Evolutionary conservation across 2,329 filamentous ascomycete species (phyloP), one percentile per base, ranked within the genome.

Genomic region (Xenoacremonium recifei): DNA sequence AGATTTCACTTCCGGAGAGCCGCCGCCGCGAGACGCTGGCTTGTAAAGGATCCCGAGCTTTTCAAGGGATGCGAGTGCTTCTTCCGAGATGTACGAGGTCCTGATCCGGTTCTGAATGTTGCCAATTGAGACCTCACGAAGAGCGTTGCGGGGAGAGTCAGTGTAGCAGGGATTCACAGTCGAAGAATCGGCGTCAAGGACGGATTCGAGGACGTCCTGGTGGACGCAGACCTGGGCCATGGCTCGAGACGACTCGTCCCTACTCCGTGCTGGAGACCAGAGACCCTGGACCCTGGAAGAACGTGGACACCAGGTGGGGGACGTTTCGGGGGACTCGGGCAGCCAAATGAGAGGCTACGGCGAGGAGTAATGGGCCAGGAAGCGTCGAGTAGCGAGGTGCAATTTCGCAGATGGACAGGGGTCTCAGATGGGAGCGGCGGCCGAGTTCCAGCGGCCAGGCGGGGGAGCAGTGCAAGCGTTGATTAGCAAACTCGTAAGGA

Each of bases 331-430:
- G 29, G 17, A 10, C 29, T 31, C 29, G 29, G 29, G 29, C 6
- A 15, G 29, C 17, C 17, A 34, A 34, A 34, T 49, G 37, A 31
- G 36, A 40, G 42, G 55, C 48, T 45, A 55, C 49, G 30, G 29
- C 32, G 40, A 25, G 44, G 44, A 36, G 42, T 40, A 44, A 48
- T 44, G 43, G 35, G 37, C 50, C 45, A 45, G 45, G 44, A 47
- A 46, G 47, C 40, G 38, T 33, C 34, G 49, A 33, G 39, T 47
- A 50, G 47, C 39, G 44, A 35, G 30, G 33, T 45, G 56, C 39
- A 59, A 59, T 59, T 59, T 59, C 51, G 43, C 47, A 41, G 40
- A 42, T 43, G n/a, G 44, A 35, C 56, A 55, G 50, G 56, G 56
- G 45, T 48, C 12, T n/a, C 33, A 32, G 16, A 21, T 31, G 35